Base-by-base conservation (phyloP, 176 grass and related monocot species). In the Avena insularis region DNA sequence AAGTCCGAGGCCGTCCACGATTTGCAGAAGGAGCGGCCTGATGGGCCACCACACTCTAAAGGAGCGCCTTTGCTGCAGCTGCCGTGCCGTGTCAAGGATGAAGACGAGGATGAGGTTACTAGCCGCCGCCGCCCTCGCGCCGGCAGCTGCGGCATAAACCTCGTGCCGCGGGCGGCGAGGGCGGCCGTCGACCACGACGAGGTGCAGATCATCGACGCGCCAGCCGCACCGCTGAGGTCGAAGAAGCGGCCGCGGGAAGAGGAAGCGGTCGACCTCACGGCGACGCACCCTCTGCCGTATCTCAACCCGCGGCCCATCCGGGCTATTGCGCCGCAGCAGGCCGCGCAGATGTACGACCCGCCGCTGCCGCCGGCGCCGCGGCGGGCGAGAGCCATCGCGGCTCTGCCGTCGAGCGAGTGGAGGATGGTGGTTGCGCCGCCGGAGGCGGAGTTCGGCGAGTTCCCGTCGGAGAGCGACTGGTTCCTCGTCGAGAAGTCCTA, bases 301-400 rank as follows among this genome's bases (percentile, higher is more conserved):
- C 88, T 98, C 74, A 98, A 92, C 78, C 84, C 95, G 35, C 77
- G 89, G 35, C 95, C 95, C 15, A 98, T 98, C 73, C 79, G 84
- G 43, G 90, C 95, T 7, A n/a, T 89, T 45, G 78, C 80, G 35
- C 91, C 67, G 3, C 47, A 63, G 16, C 84, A 82, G 12, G 83
- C 53, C 56, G 73, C 60, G 16, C 12, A 64, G 53, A 78, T 78
- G 72, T 45, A 46, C 45, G 1, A 55, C 49, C 13, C 14, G 73
- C 23, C 48, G 47, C 7, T 9, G 10, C 1, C 38, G 68, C 68
- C 47, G 71, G 49, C 87, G 10, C 40, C 50, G 20, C 87, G 46
- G 38, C 48, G 19, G 3, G 84, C 59, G 45, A 83, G 21, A 61
- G 47, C 69, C 55, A 6, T 4, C 7, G 79, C 87, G 55, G 38